Evolutionary conservation across 352 stramenopile species (phyloP), one percentile per base, ranked within the genome.

Genomic region (Phytophthora uliginosa): DNA sequence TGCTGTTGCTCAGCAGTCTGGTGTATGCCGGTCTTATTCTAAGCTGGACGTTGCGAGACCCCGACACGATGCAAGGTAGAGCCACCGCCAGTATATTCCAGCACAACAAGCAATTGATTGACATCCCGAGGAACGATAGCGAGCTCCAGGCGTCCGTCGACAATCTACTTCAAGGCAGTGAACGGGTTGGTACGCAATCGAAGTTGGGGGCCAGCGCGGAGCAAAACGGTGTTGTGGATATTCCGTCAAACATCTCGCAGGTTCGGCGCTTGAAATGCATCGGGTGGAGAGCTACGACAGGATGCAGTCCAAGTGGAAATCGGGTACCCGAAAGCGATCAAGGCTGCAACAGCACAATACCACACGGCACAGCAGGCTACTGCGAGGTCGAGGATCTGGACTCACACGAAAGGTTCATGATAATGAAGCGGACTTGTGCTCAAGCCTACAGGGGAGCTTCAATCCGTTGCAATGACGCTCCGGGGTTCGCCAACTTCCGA

Each of bases 401-500:
- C 22, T 75, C 73, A 0, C 75, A 76, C 18, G 59, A 75, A 20
- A 69, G 63, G 8, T 64, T 84, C 50, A 77, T 66, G 56, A 57
- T 81, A 20, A 81, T 88, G 69, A 62, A 71, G 54, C 59, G 45
- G 0, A 69, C 68, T 12, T 90, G 82, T 61, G 42, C 48, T 24
- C 72, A 57, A n/a, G 26, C 83, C 5, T 47, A 31, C 17, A 55
- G 59, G 3, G 63, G 73, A 12, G 59, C 69, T 17, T 45, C 60
- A 40, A 82, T 86, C 34, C 77, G 62, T 17, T 88, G 81, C 54
- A 54, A 68, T 28, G 64, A 85, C 7, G 80, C 82, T 6, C 60
- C 74, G 45, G 71, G 83, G 28, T 84, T 88, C 59, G 58, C 79
- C 10, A 79, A 71, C 17, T 85, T 85, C 40, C 58, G 59, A 38